Conservation (phyloP, 1,284 basidiomycete species). For the Boletus albobrunnescens region DNA sequence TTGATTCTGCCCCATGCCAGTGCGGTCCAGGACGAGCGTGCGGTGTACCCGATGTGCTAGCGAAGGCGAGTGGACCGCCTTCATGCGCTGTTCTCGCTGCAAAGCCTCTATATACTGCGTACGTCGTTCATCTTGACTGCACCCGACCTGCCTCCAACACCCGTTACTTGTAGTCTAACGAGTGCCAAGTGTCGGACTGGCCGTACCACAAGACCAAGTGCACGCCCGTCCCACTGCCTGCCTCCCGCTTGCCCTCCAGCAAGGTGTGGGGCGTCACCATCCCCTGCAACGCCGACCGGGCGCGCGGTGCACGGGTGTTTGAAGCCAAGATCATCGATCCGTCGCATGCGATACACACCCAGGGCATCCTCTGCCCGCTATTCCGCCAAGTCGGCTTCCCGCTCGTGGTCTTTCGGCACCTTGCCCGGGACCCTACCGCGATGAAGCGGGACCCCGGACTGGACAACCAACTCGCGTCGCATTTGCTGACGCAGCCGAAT, state of each 20-base stretch:
- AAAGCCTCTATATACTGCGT: constrained; percentile 26
- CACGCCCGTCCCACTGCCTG: not conserved
- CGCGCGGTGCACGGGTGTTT: constrained; percentile 21
- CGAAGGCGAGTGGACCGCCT: constrained; percentile 16
- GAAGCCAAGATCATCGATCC: constrained; percentile 18
- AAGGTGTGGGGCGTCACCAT: constrained; percentile 21
- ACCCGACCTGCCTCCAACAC: too few relatives aligned
- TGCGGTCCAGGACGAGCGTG: not conserved
- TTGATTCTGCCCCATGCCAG: not conserved
- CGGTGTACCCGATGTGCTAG: constrained; percentile 13
- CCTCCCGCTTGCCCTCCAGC: not conserved
- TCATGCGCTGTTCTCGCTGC: constrained; percentile 30
- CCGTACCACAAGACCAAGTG: constrained; percentile 18
- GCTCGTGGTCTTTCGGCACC: constrained; percentile 22
- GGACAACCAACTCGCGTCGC: constrained; percentile 25
- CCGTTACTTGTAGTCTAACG: constrained; percentile 27
- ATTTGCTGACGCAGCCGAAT: constrained; percentile 21
- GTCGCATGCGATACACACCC: constrained; percentile 21
- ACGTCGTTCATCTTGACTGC: too few relatives aligned
- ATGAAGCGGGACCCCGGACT: constrained; percentile 20
- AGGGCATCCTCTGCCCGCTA: constrained; percentile 17
- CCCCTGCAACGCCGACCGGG: constrained; percentile 22
- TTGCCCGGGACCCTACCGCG: constrained; percentile 6
- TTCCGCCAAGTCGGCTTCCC: constrained; percentile 25
- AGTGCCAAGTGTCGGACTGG: constrained; percentile 25